These are phyloP conservation scores for Rutstroemia sp. DNA, from an alignment of 2,329 filamentous ascomycete genomes.

Conservation along the genomic window DNA sequence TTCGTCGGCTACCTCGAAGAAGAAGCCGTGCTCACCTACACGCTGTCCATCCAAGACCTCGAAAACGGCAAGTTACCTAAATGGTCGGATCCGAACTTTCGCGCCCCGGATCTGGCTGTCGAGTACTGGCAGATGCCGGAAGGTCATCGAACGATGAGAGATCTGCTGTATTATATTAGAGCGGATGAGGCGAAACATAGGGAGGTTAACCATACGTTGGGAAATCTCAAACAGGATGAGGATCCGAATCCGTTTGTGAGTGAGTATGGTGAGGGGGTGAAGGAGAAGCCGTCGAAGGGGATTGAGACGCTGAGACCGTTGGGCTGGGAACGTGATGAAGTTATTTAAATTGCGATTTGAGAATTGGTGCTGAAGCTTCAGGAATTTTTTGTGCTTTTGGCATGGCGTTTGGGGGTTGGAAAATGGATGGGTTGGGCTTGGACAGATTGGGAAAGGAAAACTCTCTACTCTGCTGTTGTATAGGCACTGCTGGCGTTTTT, in stretches of 20 bases:
- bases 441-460: neutral
- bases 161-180: constrained; percentile 80
- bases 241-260: constrained; percentile 93
- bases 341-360: constrained; percentile 40
- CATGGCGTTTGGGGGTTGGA: neutral
- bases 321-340: constrained; percentile 80
- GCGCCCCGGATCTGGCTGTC: constrained; percentile 81
- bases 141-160: constrained; percentile 71
- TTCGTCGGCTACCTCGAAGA: constrained; percentile 98
- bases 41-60: constrained; percentile 77
- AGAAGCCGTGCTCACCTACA: constrained; percentile 94
- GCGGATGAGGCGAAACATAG: constrained; percentile 84
- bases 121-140: constrained; percentile 94
- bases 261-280: constrained; percentile 63
- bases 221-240: constrained; percentile 76
- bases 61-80: constrained; percentile 76
- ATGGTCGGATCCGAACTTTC: constrained; percentile 64
- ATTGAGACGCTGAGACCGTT: constrained; percentile 53
- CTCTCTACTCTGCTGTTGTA: neutral
- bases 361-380: too few relatives aligned
- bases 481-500: neutral
- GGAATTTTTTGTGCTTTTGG: neutral
- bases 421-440: neutral
- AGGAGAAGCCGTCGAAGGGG: constrained; percentile 63
- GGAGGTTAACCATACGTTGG: constrained; percentile 90